Base-by-base conservation (phyloP, 2,329 filamentous ascomycete species). In the Xylaria sp. region DNA sequence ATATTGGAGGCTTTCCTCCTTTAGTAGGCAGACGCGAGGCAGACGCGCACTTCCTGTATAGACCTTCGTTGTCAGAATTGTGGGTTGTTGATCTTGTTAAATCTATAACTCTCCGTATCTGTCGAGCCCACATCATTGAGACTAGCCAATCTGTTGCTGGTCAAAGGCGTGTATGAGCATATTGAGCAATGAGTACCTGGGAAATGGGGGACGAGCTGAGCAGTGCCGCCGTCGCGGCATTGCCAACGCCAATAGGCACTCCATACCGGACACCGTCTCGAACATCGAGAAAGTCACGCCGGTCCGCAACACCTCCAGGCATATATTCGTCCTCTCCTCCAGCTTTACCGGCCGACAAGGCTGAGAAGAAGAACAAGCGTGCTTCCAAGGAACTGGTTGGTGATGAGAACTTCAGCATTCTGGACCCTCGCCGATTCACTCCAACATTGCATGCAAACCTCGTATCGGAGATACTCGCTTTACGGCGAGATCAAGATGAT, bases 391-490 rank as follows among this genome's bases (percentile, higher is more conserved):
- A 93, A 77, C 80, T 88, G 28, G 81, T 83, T 26, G 86, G 82
- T 63, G 89, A 95, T 72, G 92, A 95, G 71, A 88, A 83, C 53
- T 89, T 94, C 66, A 86, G 88, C 73, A 89, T 93, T 26, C 84
- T 97, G 36, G 96, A 99, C 77, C 94, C 96, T 3, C 89, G 95
- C 64, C 89, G 96, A 44, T 97, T 99, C 77, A 99, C 96, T 0
- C 96, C 96, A 1, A 98, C 94, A 0, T 83, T 99, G 11, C 96
- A 98, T 79, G 96, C 96, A 9, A 97, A 93, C 59, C 84, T 99
- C 6, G 95, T 99, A 0, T 95, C 95, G 0, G 96, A 99, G 79
- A 99, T 99, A 71, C 84, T 99, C 46, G 89, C 90, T 2, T 82
- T 99, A 59, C 89, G 94, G 26, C 87, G 96, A 66, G 96, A 99